These are phyloP conservation scores for Aureobasidium sp. DNA, from an alignment of 2,329 filamentous ascomycete species.

Conservation along the genomic window DNA sequence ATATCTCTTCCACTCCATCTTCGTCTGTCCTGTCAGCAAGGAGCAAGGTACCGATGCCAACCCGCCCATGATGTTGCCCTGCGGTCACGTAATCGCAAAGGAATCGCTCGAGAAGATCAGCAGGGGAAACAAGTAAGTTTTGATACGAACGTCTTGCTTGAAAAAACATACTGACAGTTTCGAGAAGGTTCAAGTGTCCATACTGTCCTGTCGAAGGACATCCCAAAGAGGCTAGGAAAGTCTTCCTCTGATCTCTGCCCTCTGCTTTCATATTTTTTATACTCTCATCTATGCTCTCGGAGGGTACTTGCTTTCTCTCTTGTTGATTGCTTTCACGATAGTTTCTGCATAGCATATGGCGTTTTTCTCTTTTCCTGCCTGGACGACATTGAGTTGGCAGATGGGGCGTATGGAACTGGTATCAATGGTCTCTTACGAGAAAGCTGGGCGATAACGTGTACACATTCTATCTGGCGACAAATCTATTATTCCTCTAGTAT, in stretches of 20 bases:
- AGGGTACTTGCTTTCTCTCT: neutral
- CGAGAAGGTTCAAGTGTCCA: slow-evolving; percentile 76
- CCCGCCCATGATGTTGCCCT: slow-evolving; percentile 93
- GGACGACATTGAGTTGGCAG: neutral
- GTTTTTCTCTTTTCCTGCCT: neutral
- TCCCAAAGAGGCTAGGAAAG: slow-evolving; percentile 65
- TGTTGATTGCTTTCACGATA: too few species aligned
- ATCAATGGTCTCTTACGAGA: neutral
- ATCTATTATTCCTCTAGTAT: too few species aligned
- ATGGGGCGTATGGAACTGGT: neutral
- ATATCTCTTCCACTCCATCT: slow-evolving; percentile 84
- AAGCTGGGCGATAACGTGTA: neutral
- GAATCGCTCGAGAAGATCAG: slow-evolving; percentile 73
- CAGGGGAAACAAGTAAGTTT: slow-evolving; percentile 48
- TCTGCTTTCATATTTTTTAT: neutral
- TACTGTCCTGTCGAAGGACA: slow-evolving; percentile 86
- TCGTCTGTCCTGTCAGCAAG: slow-evolving; percentile 94
- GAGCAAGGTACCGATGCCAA: slow-evolving; percentile 91
- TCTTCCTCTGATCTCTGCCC: slow-evolving; percentile 34
- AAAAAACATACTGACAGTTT: slow-evolving; percentile 1
- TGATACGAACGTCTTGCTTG: neutral
- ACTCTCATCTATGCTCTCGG: neutral
- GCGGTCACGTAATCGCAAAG: slow-evolving; percentile 84
- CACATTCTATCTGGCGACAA: neutral
- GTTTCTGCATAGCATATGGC: neutral